Evolutionary conservation across 106 monocot genomes (phyloP), one percentile per base, ranked within the genome.

Genomic region (Ottelia alismoides): DNA sequence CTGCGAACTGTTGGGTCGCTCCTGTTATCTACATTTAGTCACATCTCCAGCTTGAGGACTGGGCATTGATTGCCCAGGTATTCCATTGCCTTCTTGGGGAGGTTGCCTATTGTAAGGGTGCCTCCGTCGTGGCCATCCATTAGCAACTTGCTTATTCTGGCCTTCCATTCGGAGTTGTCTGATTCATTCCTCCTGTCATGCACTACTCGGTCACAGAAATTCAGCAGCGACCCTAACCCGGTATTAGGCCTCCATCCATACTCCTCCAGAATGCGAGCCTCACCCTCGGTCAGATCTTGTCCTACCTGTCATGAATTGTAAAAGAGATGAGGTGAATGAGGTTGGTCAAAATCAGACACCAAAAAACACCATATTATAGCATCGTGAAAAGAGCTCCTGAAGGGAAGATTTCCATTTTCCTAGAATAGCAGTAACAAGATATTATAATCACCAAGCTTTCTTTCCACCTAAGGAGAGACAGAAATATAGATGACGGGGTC

Each of bases 171-270:
- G 0, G 65, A 72, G 28, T 5, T 65, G 56, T 62, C 46, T 29
- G 30, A 47, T 30, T 78, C 81, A 22, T 66, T 75, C 55, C 58
- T 78, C 65, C 51, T 81, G 72, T 96, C 96, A 56, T 96, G 96
- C 44, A 96, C 79, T 1, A 96, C 96, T 31, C 96, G 55, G 51
- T 89, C 85, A 28, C 84, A 70, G 60, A 76, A 96, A 73, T 85
- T 85, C 44, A 96, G 82, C 81, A 96, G 44, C 0, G 89, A 76
- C 3, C 88, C 96, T 29, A 96, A 59, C 7, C 96, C 96, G 20
- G 43, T 76, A 17, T 88, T 74, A 14, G 57, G 73, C 6, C 22
- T 49, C 96, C 96, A 96, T 29, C 89, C 96, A 65, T 89, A 96
- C 2, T 65, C 75, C 55, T 89, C 74, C 63, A 96, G n/a, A 4